Evolutionary conservation across 2,329 filamentous ascomycete genomes (phyloP).

Genomic region (Sporothrix curviconia): DNA sequence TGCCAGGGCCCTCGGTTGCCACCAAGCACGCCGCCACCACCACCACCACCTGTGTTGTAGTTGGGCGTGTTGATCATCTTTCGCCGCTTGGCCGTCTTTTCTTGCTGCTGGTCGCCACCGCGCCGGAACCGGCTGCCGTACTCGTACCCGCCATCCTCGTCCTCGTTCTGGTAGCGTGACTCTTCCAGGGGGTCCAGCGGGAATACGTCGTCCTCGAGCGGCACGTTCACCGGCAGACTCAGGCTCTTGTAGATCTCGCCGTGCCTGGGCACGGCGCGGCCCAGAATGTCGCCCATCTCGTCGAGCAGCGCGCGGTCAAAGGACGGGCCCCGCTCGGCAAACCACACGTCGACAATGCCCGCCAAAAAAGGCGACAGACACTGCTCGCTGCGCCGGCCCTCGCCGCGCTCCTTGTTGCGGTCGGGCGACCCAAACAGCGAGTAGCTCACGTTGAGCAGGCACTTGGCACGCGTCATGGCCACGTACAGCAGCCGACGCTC

Average conservation of each 20-base stretch:
- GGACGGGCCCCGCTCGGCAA: constrained; percentile 60
- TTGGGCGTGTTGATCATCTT: constrained; percentile 16
- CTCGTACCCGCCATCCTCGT: constrained; percentile 13
- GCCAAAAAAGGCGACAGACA: constrained; percentile 68
- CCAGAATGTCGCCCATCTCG: constrained; percentile 65
- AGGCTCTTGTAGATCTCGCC: constrained; percentile 43
- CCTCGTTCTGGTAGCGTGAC: neutral
- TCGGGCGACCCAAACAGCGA: constrained; percentile 60
- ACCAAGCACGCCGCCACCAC: constrained; percentile 26
- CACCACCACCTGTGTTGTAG: constrained; percentile 14
- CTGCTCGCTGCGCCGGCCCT: neutral
- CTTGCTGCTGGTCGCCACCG: neutral
- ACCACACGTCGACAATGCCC: constrained; percentile 39
- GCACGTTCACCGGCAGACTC: constrained; percentile 44
- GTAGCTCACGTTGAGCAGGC: constrained; percentile 76
- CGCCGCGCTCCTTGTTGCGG: neutral
- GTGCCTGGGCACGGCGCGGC: constrained; percentile 52
- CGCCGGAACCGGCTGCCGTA: no score
- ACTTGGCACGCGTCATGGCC: constrained; percentile 90
- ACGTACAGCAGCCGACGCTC: constrained; percentile 88
- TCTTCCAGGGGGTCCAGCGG: constrained; percentile 52
- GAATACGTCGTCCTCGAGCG: constrained; percentile 60
- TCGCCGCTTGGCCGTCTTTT: constrained; percentile 24
- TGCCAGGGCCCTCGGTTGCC: constrained; percentile 26
- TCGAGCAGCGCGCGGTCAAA: constrained; percentile 57